A percentile compares a stretch with the other conserved stretches of the same genome.
These are phyloP conservation scores for Noccaea caerulescens DNA, from an alignment of 345 rosid species.

Conservation along the genomic window DNA sequence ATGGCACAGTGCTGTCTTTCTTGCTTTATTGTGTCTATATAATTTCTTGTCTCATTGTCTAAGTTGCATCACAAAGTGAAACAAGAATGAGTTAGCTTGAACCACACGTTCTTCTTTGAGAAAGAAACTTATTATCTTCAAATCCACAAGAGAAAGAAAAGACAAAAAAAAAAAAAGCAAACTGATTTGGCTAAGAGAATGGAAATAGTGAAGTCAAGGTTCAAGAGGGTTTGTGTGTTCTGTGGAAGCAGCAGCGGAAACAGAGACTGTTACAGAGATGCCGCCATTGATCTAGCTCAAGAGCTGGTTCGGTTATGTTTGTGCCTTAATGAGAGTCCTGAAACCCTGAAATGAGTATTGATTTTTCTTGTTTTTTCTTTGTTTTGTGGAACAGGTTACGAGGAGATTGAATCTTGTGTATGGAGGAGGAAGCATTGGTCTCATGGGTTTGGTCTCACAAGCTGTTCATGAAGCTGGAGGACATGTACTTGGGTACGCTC, in stretches of 20 bases:
- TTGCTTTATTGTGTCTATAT: conserved; percentile 40
- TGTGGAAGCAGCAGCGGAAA: conserved; percentile 90
- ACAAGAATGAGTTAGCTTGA: conserved; percentile 42
- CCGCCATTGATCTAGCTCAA: conserved; percentile 77
- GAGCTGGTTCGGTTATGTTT: conserved; percentile 57
- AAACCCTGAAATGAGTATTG: conserved; percentile 19
- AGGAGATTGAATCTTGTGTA: conserved; percentile 85
- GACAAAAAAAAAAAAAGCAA: background rate
- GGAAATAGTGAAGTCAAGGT: conserved; percentile 57
- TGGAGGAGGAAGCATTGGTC: conserved; percentile 95
- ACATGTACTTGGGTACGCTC: conserved; percentile 80
- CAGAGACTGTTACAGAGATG: conserved; percentile 76
- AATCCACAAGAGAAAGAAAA: conserved; percentile 9
- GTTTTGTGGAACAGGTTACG: conserved; percentile 51
- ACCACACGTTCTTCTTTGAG: conserved; percentile 32
- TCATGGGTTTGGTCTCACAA: conserved; percentile 92
- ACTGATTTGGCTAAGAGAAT: conserved; percentile 22
- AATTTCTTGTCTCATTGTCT: conserved; percentile 37
- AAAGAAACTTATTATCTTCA: conserved; percentile 17
- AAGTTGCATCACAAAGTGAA: conserved; percentile 44
- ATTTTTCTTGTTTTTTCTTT: background rate
- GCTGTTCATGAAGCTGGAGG: conserved; percentile 84
- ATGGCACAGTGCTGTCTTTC: conserved; percentile 37
- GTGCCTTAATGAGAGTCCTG: conserved; percentile 9
- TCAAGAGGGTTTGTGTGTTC: conserved; percentile 79